phyloP scores from a whole-genome alignment of 1,284 basidiomycete genomes.

The Irpex sp. region DNA sequence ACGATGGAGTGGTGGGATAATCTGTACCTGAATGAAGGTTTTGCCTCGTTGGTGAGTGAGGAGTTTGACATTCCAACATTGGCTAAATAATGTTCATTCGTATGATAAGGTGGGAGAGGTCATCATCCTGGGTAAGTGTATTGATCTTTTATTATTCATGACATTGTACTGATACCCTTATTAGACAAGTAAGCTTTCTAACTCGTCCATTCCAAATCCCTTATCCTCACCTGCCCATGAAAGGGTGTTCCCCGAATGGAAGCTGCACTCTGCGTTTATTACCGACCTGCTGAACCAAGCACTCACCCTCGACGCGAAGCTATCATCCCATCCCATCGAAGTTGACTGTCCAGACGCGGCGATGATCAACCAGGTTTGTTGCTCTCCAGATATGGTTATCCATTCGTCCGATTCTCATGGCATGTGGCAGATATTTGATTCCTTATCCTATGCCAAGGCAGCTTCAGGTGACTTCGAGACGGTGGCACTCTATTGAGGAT shows the following conservation, averaged over 20 bases:
- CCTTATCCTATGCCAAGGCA: conserved; percentile 84
- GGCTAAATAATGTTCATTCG: background rate
- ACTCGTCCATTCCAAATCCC: conserved; percentile 5
- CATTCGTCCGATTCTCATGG: too few relatives aligned
- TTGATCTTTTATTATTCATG: too few relatives aligned
- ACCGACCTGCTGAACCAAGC: conserved; percentile 61
- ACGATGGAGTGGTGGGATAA: conserved; percentile 97
- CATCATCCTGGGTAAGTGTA: conserved; percentile 71
- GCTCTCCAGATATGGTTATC: too few relatives aligned
- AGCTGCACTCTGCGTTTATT: conserved; percentile 68
- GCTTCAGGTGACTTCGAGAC: conserved; percentile 52
- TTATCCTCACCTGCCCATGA: background rate
- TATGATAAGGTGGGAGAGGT: conserved; percentile 79
- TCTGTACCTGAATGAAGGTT: conserved; percentile 84
- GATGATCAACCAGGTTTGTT: conserved; percentile 71
- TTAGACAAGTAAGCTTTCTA: conserved; percentile 1
- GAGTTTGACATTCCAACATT: background rate
- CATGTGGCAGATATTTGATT: conserved; percentile 72
- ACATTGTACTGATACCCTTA: background rate
- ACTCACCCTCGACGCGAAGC: conserved; percentile 81
- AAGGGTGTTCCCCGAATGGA: conserved; percentile 79
- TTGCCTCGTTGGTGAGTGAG: conserved; percentile 71
- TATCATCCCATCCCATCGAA: conserved; percentile 94
- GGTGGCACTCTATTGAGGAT: background rate
- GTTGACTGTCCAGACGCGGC: conserved; percentile 88